phyloP scores from a whole-genome alignment of 2,329 filamentous ascomycete genomes.

The Cladosporium colombiae region DNA sequence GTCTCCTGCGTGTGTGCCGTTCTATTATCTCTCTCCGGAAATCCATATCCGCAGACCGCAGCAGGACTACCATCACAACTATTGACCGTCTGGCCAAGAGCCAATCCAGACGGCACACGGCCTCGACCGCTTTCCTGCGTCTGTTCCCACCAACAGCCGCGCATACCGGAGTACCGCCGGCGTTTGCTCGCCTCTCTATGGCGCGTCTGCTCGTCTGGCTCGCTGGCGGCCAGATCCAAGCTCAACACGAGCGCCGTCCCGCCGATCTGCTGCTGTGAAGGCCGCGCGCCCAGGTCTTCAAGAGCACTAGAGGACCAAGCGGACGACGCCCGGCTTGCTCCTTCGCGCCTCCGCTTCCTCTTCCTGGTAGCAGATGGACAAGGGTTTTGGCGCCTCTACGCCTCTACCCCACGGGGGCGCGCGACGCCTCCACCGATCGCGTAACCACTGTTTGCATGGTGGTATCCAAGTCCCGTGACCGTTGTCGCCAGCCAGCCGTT shows the following conservation, averaged over 20 bases:
- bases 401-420: background rate
- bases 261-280: slow-evolving; percentile 8
- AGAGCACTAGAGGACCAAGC: background rate
- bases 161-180: slow-evolving; percentile 7
- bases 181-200: slow-evolving; percentile 1
- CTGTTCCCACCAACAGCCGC: background rate
- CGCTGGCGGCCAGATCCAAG: background rate
- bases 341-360: slow-evolving; percentile 6
- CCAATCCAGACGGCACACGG: background rate
- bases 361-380: background rate
- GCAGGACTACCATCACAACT: background rate
- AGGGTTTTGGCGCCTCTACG: background rate
- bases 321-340: background rate
- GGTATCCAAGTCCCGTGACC: background rate
- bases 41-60: background rate
- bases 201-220: background rate
- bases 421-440: background rate
- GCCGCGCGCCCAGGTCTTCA: slow-evolving; percentile 5
- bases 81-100: slow-evolving; percentile 3
- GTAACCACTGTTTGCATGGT: background rate
- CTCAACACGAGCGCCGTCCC: background rate
- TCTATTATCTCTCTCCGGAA: background rate
- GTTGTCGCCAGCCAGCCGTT: background rate
- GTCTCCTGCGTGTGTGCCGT: background rate
- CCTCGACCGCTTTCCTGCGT: slow-evolving; percentile 1